Base-by-base conservation (phyloP, 2,329 filamentous ascomycete species). In the Paradendryphiella salina region DNA sequence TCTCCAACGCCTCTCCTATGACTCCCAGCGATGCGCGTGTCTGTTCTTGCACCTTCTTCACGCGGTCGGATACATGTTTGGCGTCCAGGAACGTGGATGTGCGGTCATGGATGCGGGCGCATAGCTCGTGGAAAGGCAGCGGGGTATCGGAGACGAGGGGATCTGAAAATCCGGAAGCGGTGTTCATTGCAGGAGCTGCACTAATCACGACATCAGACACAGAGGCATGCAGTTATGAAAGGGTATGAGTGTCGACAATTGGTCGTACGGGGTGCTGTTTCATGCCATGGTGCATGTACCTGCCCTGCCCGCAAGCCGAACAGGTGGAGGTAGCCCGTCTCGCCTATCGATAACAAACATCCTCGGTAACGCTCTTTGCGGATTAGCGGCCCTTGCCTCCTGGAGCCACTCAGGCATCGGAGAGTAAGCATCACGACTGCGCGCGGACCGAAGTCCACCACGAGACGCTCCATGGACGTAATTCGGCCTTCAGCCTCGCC, bases 21-120 rank as follows among this genome's bases (percentile, higher is more conserved):
- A 96, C 85, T 17, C 75, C 80, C 65, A 96, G 79, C 18, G 90
- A 87, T 45, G 83, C 78, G 54, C 84, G 82, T 37, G 89, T 88
- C 77, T 94, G 91, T 50, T 77, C 75, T 75, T 96, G 92, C 21
- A 91, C 84, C 47, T 78, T 79, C 61, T 76, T 78, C 50, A 92
- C 74, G 36, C 82, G 73, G 46, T 82, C 76, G 15, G 82, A 80
- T 3, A 79, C 76, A 52, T 83, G 77, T 26, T 82, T 73, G 57
- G 85, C 79, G 38, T 77, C 77, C 46, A 95, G 78, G 66, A 96
- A 91, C 18, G 79, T 77, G 40, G 82, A 76, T 52, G 95, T 77
- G 70, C 82, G 82, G 55, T 73, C 73, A 61, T 84, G 80, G 56
- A 89, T 77, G 59, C 78, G 75, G 31, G 72, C 72, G 70, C 77